Evolutionary conservation across 73 alveolate genomes (phyloP), one percentile per base, ranked within the genome.

Genomic region (Tetrahymena borealis): DNA sequence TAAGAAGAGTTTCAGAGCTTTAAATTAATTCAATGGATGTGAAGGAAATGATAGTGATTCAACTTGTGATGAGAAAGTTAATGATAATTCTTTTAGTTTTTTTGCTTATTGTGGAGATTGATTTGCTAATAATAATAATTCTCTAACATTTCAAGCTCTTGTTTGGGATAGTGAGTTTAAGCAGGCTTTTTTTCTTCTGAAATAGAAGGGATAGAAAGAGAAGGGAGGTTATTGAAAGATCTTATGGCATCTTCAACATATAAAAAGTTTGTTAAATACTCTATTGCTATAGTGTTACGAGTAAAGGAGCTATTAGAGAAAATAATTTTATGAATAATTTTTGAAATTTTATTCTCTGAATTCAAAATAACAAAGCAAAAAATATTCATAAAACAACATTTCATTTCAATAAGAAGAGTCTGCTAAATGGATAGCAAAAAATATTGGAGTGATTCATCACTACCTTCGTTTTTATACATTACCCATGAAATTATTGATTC

Each of bases 381-480:
- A 60, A 60, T 60, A 60, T 60, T 60, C 85, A 60, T 60, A 60
- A 60, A 60, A 60, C 85, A 60, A 60, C 85, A 60, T 20, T 60
- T 60, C 85, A 60, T 24, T 18, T 60, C 85, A 60, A 60, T 60
- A 60, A 60, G 28, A 60, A 60, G n/a, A 60, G 37, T 60, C 85
- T 60, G 85, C 28, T 60, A 60, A 60, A 60, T 60, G n/a, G 85
- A 60, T 60, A 24, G 85, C 85, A 60, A 18, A 60, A 60, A 60
- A 60, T 60, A 4, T 35, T 60, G 85, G 85, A 60, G 85, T 60
- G 85, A 60, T 60, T 60, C 85, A 32, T 60, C 85, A 60, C 85
- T 60, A 60, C 85, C 85, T 60, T 60, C 85, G 85, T 60, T 60
- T 60, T 60, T 60, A n/a, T 60, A 60, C 85, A 60, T 60, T 60